phyloP scores from a whole-genome alignment of 2,329 filamentous ascomycete genomes.

The Nigrograna mackinnonii region DNA sequence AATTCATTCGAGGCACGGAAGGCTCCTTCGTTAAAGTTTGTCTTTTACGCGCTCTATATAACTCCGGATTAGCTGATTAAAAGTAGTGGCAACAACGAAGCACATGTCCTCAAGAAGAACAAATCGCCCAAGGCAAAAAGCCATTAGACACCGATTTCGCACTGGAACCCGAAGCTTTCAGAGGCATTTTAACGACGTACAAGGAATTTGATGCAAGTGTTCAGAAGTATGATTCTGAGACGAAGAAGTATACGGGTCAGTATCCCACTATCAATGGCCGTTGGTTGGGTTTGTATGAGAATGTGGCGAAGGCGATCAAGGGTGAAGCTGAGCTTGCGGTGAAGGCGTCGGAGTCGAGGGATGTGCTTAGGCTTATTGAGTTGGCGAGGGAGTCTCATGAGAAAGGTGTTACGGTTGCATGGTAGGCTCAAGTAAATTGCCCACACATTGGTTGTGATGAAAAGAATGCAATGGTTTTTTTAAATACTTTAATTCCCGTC shows the following conservation, averaged over 20 bases:
- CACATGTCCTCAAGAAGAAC: conserved; percentile 1
- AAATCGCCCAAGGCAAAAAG: not conserved
- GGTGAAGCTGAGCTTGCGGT: not conserved
- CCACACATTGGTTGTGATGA: too few species aligned
- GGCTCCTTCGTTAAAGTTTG: not conserved
- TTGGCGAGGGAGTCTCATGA: not conserved
- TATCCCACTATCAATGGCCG: not conserved
- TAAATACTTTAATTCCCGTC: too few species aligned
- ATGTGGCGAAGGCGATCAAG: not conserved
- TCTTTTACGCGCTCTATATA: too few species aligned
- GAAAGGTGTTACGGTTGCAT: not conserved
- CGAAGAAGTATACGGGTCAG: not conserved
- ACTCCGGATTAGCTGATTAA: not conserved
- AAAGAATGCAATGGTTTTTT: too few species aligned
- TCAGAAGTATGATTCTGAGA: not conserved
- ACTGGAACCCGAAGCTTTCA: not conserved
- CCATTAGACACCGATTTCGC: not conserved
- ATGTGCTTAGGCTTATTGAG: not conserved
- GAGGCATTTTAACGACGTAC: not conserved
- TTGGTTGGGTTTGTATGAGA: not conserved
- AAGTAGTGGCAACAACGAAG: conserved; percentile 1
- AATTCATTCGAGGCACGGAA: not conserved
- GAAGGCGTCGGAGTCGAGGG: not conserved
- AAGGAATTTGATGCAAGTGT: not conserved
- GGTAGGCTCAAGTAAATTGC: too few species aligned